Percentiles rank a stretch among this genome's conserved stretches.
Conservation (phyloP, 495 filamentous ascomycete genomes). For the Trichoderma erinaceum region DNA sequence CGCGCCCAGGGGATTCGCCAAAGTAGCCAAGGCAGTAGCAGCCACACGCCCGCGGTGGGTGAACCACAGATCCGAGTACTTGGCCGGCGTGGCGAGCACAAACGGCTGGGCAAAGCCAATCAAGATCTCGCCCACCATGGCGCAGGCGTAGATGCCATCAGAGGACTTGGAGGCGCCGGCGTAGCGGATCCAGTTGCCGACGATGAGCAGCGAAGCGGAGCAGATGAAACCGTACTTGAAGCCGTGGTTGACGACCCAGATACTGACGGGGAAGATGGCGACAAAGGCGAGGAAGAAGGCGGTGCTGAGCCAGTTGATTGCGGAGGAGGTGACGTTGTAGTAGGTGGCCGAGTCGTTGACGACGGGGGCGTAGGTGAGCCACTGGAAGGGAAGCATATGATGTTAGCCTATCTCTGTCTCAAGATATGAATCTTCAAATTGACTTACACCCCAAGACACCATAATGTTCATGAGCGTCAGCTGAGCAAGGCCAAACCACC, state of each 20-base stretch:
- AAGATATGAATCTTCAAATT: background rate
- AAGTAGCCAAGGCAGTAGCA: conserved; percentile 76
- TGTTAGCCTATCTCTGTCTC: background rate
- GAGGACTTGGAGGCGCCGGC: conserved; percentile 58
- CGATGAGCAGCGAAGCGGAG: conserved; percentile 63
- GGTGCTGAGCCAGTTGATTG: conserved; percentile 90
- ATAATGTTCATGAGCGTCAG: conserved; percentile 86
- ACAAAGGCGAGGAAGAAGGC: conserved; percentile 81
- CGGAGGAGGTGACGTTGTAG: conserved; percentile 66
- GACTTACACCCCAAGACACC: conserved; percentile 88
- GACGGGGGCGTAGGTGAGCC: conserved; percentile 88
- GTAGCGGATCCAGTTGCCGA: conserved; percentile 92
- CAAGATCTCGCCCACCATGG: conserved; percentile 93
- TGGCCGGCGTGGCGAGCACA: conserved; percentile 79
- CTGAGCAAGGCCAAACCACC: conserved; percentile 83
- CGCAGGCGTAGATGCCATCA: conserved; percentile 59
- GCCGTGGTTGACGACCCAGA: conserved; percentile 73
- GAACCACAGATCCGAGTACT: conserved; percentile 95
- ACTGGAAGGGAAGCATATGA: conserved; percentile 46
- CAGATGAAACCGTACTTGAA: conserved; percentile 72
- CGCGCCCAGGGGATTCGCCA: conserved; percentile 85
- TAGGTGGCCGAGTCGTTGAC: conserved; percentile 69
- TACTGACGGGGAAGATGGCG: conserved; percentile 61
- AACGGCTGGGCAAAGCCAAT: conserved; percentile 89
- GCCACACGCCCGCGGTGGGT: conserved; percentile 73